Percentiles rank a stretch among this genome's conserved stretches.
Conservation (phyloP, 1,284 basidiomycete genomes). For the Fomitopsis palustris region DNA sequence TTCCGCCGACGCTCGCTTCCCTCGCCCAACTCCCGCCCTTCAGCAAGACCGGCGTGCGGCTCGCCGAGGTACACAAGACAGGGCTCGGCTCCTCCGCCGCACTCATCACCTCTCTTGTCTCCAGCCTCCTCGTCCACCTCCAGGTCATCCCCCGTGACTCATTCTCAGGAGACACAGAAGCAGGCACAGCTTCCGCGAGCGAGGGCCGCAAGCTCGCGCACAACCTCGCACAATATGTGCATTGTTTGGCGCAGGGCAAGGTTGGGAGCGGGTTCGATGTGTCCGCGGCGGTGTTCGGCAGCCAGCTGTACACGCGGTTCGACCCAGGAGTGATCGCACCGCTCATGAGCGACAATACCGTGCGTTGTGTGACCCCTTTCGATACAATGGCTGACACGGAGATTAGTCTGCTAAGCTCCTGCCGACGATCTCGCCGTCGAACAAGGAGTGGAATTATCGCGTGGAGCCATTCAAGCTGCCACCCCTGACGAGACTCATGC, state of each 20-base stretch:
- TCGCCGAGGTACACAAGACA: conserved; percentile 92
- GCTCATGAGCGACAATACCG: conserved; percentile 58
- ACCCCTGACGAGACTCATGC: conserved; percentile 73
- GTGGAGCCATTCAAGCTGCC: conserved; percentile 77
- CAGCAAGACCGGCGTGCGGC: conserved; percentile 61
- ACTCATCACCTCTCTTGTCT: conserved; percentile 92
- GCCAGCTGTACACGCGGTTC: conserved; percentile 92
- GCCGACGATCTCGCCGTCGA: conserved; percentile 56
- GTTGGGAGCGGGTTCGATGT: conserved; percentile 98
- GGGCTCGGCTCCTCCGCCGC: conserved; percentile 97
- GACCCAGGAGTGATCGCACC: conserved; percentile 66
- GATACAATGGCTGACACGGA: conserved; percentile 5
- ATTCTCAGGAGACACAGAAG: conserved; percentile 28
- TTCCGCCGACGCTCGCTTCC: conserved; percentile 60
- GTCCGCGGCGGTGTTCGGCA: conserved; percentile 91
- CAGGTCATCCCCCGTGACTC: conserved; percentile 53
- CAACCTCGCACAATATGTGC: conserved; percentile 93
- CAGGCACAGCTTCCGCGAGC: conserved; percentile 26
- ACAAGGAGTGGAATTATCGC: conserved; percentile 63
- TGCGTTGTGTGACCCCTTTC: conserved; percentile 6
- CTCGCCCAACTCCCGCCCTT: conserved; percentile 73
- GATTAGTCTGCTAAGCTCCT: conserved; percentile 26
- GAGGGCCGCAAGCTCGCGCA: conserved; percentile 70
- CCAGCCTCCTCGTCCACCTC: conserved; percentile 81
- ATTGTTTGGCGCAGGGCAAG: conserved; percentile 97